These are phyloP conservation scores for Blastomyces silverae DNA, from an alignment of 2,329 filamentous ascomycete species.

Conservation along the genomic window DNA sequence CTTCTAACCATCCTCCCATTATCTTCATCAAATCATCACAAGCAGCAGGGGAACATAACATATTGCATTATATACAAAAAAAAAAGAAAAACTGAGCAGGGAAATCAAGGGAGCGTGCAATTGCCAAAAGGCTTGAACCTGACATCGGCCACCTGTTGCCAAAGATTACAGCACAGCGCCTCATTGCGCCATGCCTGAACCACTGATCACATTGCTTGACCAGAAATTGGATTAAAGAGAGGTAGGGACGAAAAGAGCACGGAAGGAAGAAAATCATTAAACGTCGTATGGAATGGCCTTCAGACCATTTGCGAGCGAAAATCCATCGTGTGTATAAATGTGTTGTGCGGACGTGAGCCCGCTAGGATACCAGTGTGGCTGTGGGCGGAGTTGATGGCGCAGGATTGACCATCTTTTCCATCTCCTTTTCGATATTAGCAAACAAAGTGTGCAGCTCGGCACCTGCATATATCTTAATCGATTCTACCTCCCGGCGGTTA, in stretches of 20 bases:
- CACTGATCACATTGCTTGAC: background rate
- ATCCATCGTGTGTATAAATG: background rate
- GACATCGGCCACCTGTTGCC: background rate
- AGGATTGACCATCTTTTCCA: conserved; percentile 39
- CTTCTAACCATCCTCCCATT: conserved; percentile 5
- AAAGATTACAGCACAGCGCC: background rate
- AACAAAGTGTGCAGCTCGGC: conserved; percentile 61
- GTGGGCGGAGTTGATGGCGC: conserved; percentile 21
- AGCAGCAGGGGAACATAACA: background rate
- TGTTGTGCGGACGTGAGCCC: background rate
- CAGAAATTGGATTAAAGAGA: background rate
- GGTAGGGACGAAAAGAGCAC: background rate
- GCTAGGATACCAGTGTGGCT: background rate
- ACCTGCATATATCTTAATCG: conserved; percentile 62
- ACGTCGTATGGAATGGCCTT: background rate
- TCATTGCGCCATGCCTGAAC: background rate
- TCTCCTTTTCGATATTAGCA: conserved; percentile 59
- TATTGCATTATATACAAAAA: background rate
- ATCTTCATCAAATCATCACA: conserved; percentile 7
- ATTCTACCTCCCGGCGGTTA: conserved; percentile 49
- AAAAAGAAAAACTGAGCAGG: too few relatives aligned
- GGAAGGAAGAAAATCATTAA: background rate
- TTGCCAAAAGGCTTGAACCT: background rate
- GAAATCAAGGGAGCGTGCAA: background rate
- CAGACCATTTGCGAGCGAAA: background rate